These are phyloP conservation scores for Adansonia grandidieri DNA, from an alignment of 441 rosid species.

Conservation along the genomic window DNA sequence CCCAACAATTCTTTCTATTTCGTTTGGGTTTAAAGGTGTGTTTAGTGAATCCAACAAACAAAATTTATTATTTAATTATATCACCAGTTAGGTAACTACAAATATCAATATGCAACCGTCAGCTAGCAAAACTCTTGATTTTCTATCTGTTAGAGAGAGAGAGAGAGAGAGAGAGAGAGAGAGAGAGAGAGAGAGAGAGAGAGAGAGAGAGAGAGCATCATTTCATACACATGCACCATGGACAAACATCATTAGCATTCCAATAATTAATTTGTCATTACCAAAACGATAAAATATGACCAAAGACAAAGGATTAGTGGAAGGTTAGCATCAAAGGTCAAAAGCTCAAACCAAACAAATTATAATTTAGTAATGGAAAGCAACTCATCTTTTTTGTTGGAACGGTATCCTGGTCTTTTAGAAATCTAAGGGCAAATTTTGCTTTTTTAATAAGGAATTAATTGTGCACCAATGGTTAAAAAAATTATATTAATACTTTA, in stretches of 20 bases:
- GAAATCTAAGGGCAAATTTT: background rate
- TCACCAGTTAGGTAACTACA: background rate
- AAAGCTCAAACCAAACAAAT: constrained; percentile 28
- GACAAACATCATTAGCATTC: constrained; percentile 31
- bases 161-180: too few species aligned
- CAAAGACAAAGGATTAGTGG: constrained; percentile 23
- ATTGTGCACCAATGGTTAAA: background rate
- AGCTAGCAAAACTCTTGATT: constrained; percentile 16
- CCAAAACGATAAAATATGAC: constrained; percentile 20
- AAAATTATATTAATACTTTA: background rate
- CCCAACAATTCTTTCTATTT: too few species aligned
- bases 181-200: too few species aligned
- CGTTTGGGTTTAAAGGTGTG: too few species aligned
- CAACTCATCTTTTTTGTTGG: background rate
- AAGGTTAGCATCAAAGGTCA: constrained; percentile 12
- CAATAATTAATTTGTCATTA: constrained; percentile 31
- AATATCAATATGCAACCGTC: background rate
- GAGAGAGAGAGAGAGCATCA: background rate
- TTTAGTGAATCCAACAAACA: background rate
- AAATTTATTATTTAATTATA: background rate
- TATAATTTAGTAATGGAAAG: constrained; percentile 21
- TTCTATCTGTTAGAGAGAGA: constrained; percentile 13
- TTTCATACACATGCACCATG: constrained; percentile 31
- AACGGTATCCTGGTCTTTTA: background rate
- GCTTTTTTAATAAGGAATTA: too few species aligned